These are phyloP conservation scores for Corinectria fuckeliana DNA, from an alignment of 2,329 filamentous ascomycete genomes.

Conservation along the genomic window DNA sequence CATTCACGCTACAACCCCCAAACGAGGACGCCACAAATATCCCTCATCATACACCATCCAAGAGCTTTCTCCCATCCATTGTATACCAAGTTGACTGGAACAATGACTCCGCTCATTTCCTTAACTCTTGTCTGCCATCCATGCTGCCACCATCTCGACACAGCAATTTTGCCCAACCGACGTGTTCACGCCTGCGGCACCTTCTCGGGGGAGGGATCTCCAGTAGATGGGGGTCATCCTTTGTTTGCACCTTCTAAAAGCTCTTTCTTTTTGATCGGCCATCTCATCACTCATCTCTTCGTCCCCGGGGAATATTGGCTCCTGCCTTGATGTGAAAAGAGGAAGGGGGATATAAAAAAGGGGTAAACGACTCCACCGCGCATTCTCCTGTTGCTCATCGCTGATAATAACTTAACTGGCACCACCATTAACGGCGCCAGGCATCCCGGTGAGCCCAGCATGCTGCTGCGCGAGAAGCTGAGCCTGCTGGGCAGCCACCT, in stretches of 20 bases:
- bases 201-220: slow-evolving; percentile 30
- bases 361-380: slow-evolving; percentile 36
- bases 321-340: slow-evolving; percentile 36
- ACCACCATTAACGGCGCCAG: slow-evolving; percentile 35
- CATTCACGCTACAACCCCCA: neutral
- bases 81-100: slow-evolving; percentile 14
- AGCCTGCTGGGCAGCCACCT: slow-evolving; percentile 46
- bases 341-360: slow-evolving; percentile 38
- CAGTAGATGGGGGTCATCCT: slow-evolving; percentile 34
- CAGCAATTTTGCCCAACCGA: slow-evolving; percentile 18
- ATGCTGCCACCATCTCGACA: slow-evolving; percentile 1
- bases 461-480: slow-evolving; percentile 41
- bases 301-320: slow-evolving; percentile 39
- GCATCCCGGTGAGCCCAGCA: slow-evolving; percentile 25
- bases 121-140: neutral
- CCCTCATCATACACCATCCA: slow-evolving; percentile 12
- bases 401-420: slow-evolving; percentile 28
- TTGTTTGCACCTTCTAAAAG: slow-evolving; percentile 40
- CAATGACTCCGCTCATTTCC: neutral
- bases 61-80: slow-evolving; percentile 8
- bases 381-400: slow-evolving; percentile 23
- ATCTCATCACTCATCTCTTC: slow-evolving; percentile 34
- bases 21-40: slow-evolving; percentile 3
- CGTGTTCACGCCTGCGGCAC: slow-evolving; percentile 34
- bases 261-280: slow-evolving; percentile 39